A percentile compares a stretch with the other conserved stretches of the same genome.
These are phyloP conservation scores for Tetradesmus lagerheimii DNA, from an alignment of 139 green algal species.

Conservation along the genomic window DNA sequence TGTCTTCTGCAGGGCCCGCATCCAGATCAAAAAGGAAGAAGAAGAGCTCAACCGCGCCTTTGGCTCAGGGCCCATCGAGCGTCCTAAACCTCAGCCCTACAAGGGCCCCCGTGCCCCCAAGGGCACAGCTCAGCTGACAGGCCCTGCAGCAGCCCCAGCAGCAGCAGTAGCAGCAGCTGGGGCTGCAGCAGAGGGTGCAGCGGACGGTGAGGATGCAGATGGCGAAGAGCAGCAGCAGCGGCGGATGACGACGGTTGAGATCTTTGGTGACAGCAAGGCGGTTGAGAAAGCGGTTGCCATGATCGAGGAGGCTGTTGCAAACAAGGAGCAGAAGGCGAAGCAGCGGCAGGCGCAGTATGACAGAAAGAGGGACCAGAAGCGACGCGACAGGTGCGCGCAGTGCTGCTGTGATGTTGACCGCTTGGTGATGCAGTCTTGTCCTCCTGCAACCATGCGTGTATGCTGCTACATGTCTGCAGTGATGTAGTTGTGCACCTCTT, in stretches of 20 bases:
- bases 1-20: neutral
- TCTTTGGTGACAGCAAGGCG: slow-evolving; percentile 82
- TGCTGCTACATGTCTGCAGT: neutral
- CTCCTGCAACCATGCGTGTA: neutral
- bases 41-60: slow-evolving; percentile 79
- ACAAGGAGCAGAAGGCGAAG: slow-evolving; percentile 88
- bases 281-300: slow-evolving; percentile 75
- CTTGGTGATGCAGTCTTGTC: too few relatives aligned
- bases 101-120: neutral
- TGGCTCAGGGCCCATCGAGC: slow-evolving; percentile 61
- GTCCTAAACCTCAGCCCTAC: neutral
- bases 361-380: slow-evolving; percentile 36
- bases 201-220: neutral
- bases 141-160: neutral
- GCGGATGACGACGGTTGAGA: slow-evolving; percentile 78
- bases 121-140: slow-evolving; percentile 14
- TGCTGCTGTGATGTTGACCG: neutral
- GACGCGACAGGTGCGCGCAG: slow-evolving; percentile 14
- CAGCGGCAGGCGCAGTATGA: slow-evolving; percentile 90
- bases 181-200: neutral
- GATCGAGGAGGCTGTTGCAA: slow-evolving; percentile 83
- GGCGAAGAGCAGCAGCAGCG: slow-evolving; percentile 14
- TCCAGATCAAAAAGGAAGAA: slow-evolving; percentile 84
- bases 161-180: slow-evolving; percentile 13
- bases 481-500: neutral